Evolutionary conservation across 2,329 filamentous ascomycete genomes (phyloP), one percentile per base, ranked within the genome.

Genomic region (Rugonectria rugulosa): DNA sequence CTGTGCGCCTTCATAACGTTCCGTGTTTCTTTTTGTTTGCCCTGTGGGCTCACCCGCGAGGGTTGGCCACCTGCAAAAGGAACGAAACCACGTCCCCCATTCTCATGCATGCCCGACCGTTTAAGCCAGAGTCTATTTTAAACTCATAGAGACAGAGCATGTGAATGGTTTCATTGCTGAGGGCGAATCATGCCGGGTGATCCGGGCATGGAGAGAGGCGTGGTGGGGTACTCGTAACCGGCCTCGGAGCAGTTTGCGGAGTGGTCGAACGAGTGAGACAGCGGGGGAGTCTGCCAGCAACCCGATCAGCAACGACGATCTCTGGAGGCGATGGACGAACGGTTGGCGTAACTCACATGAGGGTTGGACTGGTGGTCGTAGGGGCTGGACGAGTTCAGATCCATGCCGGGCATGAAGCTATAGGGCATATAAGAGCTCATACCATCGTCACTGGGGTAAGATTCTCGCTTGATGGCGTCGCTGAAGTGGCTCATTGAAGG

Each of bases 221-320:
- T 91, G 37, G 83, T 84, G 31, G 88, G 88, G 74, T 87, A 87
- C 62, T 86, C 82, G 69, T 83, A 87, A 54, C 82, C 81, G 58
- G 81, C 77, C 65, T 88, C 85, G 26, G 84, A 87, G 72, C 84
- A 85, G 67, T 78, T 81, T 57, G 83, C 77, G 47, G 87, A 90
- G 71, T 86, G 83, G 67, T 90, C 87, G 72, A 87, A 90, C 23
- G 86, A 88, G 71, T 89, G 88, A 68, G 88, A 89, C 66, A 92
- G 84, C 70, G 89, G 87, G 76, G 89, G 89, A 73, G 89, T 92
- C 89, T 92, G 77, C 67, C 64, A n/a, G n/a, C n/a, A 72, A 68
- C 74, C 72, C 56, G 72, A 77, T 83, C 79, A 82, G 81, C 78
- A 78, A 75, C 72, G 72, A 69, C 71, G 66, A 67, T 74, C 72